These are phyloP conservation scores for Echria macrotheca DNA, from an alignment of 495 filamentous ascomycete genomes.

Conservation along the genomic window DNA sequence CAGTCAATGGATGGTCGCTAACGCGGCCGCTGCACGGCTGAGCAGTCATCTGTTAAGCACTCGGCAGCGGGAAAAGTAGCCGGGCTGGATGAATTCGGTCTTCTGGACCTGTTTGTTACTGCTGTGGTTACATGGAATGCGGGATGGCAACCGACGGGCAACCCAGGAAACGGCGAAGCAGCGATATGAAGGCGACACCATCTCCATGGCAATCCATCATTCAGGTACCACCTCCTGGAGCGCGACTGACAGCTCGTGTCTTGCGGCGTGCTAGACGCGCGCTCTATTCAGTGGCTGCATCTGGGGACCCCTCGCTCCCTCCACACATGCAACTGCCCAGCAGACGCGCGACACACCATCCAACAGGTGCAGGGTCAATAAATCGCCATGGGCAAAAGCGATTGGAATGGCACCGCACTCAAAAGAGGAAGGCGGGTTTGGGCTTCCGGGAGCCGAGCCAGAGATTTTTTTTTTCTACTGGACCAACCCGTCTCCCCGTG, in stretches of 20 bases:
- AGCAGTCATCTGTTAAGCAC: constrained; percentile 8
- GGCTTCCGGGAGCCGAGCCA: neutral
- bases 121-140: no score
- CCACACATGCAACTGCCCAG: constrained; percentile 1
- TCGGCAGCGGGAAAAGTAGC: constrained; percentile 10
- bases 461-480: neutral
- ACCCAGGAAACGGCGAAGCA: constrained; percentile 5
- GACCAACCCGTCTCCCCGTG: no score
- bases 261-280: constrained; percentile 2
- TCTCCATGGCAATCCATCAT: constrained; percentile 6
- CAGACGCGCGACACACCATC: neutral
- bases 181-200: constrained; percentile 7
- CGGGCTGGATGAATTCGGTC: constrained; percentile 11
- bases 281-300: constrained; percentile 1
- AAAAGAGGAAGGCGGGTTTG: constrained; percentile 1
- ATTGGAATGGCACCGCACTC: constrained; percentile 7
- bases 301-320: no score
- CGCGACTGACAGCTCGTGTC: neutral
- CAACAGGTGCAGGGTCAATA: neutral
- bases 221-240: constrained; percentile 5
- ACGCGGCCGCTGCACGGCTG: constrained; percentile 1
- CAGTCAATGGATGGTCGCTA: constrained; percentile 12
- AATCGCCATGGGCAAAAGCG: neutral
- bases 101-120: constrained; percentile 1
- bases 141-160: constrained; percentile 7